Percentiles rank a stretch among this genome's conserved stretches.
phyloP scores from a whole-genome alignment of 2,329 filamentous ascomycete genomes.

The Aspergillus thermomutatus region DNA sequence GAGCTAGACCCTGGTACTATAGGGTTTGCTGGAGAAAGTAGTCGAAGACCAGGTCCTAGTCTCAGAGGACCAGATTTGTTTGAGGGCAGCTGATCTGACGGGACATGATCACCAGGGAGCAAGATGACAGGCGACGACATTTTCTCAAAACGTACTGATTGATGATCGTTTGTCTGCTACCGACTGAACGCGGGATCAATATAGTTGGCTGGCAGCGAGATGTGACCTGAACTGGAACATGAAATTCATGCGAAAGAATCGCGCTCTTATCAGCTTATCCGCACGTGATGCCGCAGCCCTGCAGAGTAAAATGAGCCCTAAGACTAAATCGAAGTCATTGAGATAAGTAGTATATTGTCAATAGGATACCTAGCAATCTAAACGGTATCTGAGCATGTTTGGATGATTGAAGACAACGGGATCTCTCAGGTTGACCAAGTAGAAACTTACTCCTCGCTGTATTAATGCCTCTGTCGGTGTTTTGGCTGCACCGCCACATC shows the following conservation, averaged over 20 bases:
- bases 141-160: neutral
- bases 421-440: neutral
- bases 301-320: neutral
- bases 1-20: slow-evolving; percentile 63
- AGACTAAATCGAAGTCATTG: neutral
- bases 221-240: neutral
- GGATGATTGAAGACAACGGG: neutral
- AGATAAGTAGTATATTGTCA: neutral
- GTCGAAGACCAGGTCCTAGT: slow-evolving; percentile 77
- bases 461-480: neutral
- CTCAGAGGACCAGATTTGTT: slow-evolving; percentile 67
- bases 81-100: slow-evolving; percentile 63
- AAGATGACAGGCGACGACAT: slow-evolving; percentile 66
- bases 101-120: slow-evolving; percentile 76
- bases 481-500: slow-evolving; percentile 27
- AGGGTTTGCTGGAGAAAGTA: slow-evolving; percentile 70
- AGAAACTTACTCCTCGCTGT: no score
- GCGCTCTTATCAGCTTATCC: slow-evolving; percentile 22
- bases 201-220: neutral
- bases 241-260: slow-evolving; percentile 8
- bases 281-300: slow-evolving; percentile 20
- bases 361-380: neutral
- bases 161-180: neutral
- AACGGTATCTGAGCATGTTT: neutral
- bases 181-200: neutral